A percentile compares a stretch with the other conserved stretches of the same genome.
Evolutionary conservation across 441 rosid species (phyloP).

Genomic region (Omphalea diandra): DNA sequence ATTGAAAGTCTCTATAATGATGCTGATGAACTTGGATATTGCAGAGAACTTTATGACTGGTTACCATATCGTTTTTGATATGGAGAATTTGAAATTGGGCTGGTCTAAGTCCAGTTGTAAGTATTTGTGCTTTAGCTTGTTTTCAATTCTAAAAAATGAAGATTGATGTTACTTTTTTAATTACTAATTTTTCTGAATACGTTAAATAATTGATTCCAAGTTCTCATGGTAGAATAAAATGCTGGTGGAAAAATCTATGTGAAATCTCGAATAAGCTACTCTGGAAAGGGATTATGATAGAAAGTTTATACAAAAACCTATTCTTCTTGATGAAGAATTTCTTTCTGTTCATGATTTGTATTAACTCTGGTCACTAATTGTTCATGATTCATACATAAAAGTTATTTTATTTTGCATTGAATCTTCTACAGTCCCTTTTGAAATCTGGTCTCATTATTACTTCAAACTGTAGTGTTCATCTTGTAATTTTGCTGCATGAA

Average conservation of each 20-base stretch:
- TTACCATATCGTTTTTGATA: conserved; percentile 70
- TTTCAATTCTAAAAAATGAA: neutral
- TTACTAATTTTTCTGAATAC: neutral
- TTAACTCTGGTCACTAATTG: neutral
- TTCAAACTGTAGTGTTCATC: neutral
- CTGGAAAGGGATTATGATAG: too few relatives aligned
- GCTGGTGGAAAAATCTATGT: neutral
- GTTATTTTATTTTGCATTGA: neutral
- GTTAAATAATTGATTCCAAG: neutral
- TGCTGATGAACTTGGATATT: conserved; percentile 9
- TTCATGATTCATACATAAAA: too few relatives aligned
- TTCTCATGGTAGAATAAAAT: neutral
- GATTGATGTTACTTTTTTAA: neutral
- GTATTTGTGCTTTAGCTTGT: conserved; percentile 24
- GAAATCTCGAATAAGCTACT: neutral
- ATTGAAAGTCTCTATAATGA: neutral
- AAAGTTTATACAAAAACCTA: neutral
- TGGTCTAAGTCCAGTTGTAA: conserved; percentile 85
- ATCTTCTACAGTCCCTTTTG: neutral
- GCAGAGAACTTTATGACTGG: conserved; percentile 90
- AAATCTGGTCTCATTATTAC: neutral
- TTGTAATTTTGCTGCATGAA: neutral
- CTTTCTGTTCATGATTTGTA: neutral
- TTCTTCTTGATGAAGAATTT: neutral
- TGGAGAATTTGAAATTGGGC: conserved; percentile 72